phyloP scores from a whole-genome alignment of 2,329 filamentous ascomycete genomes.

The Stemphylium vesicarium region DNA sequence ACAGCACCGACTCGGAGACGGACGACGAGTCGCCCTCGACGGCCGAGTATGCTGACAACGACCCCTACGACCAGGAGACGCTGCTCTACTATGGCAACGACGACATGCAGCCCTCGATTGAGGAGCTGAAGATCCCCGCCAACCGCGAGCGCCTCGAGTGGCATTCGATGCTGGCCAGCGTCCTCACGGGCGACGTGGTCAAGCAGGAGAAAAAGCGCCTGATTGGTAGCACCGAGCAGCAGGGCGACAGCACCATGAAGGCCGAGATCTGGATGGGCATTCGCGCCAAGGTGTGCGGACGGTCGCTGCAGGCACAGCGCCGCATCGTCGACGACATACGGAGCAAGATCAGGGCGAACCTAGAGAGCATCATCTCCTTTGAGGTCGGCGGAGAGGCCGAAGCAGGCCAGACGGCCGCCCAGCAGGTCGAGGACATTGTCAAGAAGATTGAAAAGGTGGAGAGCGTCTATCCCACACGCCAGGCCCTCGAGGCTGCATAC shows the following conservation, averaged over 20 bases:
- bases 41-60: slow-evolving; percentile 80
- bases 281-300: slow-evolving; percentile 80
- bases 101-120: slow-evolving; percentile 83
- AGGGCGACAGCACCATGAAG: slow-evolving; percentile 70
- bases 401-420: slow-evolving; percentile 82
- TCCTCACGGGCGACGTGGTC: slow-evolving; percentile 94
- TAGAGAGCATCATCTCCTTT: slow-evolving; percentile 92
- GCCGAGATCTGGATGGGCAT: slow-evolving; percentile 87
- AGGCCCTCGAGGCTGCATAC: slow-evolving; percentile 75
- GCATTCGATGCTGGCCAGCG: slow-evolving; percentile 97
- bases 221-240: slow-evolving; percentile 79
- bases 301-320: slow-evolving; percentile 82
- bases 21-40: slow-evolving; percentile 91
- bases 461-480: slow-evolving; percentile 80
- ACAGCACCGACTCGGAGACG: slow-evolving; percentile 77
- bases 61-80: slow-evolving; percentile 88
- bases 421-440: slow-evolving; percentile 90
- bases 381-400: slow-evolving; percentile 93
- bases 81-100: slow-evolving; percentile 93
- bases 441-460: slow-evolving; percentile 90
- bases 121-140: slow-evolving; percentile 85
- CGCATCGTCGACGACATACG: slow-evolving; percentile 88
- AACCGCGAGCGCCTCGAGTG: slow-evolving; percentile 93
- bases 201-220: slow-evolving; percentile 97
- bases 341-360: slow-evolving; percentile 70